Percentiles rank a stretch among this genome's conserved stretches.
phyloP scores from a whole-genome alignment of 805 yeast genomes.

The Cyberlindnera subsufficiens region DNA sequence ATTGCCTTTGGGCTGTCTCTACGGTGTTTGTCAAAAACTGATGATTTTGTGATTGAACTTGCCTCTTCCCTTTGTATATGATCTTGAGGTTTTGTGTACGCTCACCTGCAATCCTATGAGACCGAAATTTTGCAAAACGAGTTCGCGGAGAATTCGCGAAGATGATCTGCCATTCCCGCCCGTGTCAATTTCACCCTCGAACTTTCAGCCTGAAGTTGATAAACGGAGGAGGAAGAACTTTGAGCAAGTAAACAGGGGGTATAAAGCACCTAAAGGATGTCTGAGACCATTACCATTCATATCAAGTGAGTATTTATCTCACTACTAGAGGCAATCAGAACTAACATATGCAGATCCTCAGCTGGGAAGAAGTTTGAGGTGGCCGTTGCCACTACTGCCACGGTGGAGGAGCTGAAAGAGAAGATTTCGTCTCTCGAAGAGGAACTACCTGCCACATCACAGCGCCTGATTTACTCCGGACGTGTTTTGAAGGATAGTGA shows the following conservation, averaged over 20 bases:
- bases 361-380: slow-evolving; percentile 80
- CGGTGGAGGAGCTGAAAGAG: slow-evolving; percentile 66
- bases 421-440: slow-evolving; percentile 50
- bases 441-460: slow-evolving; percentile 69
- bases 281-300: slow-evolving; percentile 16
- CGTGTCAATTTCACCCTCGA: neutral
- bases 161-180: too few species aligned
- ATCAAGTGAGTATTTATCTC: slow-evolving; percentile 18
- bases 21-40: too few species aligned
- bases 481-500: slow-evolving; percentile 85
- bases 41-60: too few species aligned
- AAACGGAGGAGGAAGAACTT: too few species aligned
- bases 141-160: too few species aligned
- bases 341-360: slow-evolving; percentile 27
- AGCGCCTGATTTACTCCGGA: slow-evolving; percentile 89
- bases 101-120: too few species aligned
- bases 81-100: too few species aligned
- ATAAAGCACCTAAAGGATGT: slow-evolving; percentile 5
- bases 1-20: too few species aligned
- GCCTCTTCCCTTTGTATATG: too few species aligned
- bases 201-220: too few species aligned
- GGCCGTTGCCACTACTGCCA: slow-evolving; percentile 42
- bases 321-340: neutral
- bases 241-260: too few species aligned
- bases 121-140: too few species aligned